Evolutionary conservation across 164 flowering plant genomes (phyloP), one percentile per base, ranked within the genome.

Genomic region (Saururus chinensis): DNA sequence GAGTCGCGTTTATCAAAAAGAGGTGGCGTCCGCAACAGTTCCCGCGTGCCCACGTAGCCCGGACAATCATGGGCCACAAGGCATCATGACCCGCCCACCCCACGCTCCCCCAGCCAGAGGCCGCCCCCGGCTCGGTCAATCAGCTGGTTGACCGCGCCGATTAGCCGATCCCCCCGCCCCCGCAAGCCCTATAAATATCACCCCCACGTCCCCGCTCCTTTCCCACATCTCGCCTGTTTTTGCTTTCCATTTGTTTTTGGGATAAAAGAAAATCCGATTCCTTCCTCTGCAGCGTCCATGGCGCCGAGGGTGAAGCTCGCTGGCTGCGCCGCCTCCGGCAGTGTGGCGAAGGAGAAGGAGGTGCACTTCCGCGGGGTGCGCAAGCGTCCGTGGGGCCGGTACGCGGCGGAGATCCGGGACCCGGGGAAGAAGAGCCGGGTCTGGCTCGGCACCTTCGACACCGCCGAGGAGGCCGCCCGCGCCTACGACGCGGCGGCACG

Each of bases 371-470:
- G 92, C 45, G 92, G 92, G 6, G 92, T 86, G 9, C 70, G 92
- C 49, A 86, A 82, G 84, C 68, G 92, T 51, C 92, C 92, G 1
- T 86, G 92, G 92, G 92, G 92, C 0, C 75, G 92, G 0, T 86
- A 86, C 73, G 92, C 92, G 11, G 88, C 92, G 35, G 92, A 86
- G 79, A 86, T 86, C 63, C 72, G 92, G 0, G 89, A 86, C 64
- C 92, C 92, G 1, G 76, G 82, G 12, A 82, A 82, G 77, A 86
- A 86, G 72, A 79, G 81, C 24, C 78, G 92, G 0, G 92, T 86
- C 51, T 86, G 87, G 90, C 75, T 85, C 19, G 91, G 88, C 8
- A 83, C 88, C 16, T 83, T 80, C 57, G 86, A 83, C 60, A 83
- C 87, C 4, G 87, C 87, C 14, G 90, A 80, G 64, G 90, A 81